A percentile compares a stretch with the other conserved stretches of the same genome.
These are phyloP conservation scores for Aspergillus fructus DNA, from an alignment of 2,329 filamentous ascomycete genomes.

Conservation along the genomic window DNA sequence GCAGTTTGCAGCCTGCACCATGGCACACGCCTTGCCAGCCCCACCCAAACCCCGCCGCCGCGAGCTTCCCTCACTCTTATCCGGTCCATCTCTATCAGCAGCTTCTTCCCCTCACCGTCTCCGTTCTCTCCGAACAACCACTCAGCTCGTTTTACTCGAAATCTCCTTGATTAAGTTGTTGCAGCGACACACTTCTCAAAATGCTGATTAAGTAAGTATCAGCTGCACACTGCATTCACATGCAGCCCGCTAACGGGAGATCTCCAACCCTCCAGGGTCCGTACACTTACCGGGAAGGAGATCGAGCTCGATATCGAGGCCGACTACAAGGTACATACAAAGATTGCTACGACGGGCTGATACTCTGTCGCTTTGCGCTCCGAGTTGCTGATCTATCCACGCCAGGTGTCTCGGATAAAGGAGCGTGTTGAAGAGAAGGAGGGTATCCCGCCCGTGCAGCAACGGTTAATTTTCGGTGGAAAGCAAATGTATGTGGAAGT, in stretches of 20 bases:
- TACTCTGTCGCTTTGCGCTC: not conserved
- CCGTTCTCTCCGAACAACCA: not conserved
- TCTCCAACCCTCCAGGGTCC: conserved; percentile 63
- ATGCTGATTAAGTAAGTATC: conserved; percentile 54
- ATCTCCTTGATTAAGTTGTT: not conserved
- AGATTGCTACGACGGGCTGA: not conserved
- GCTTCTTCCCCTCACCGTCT: conserved; percentile 15
- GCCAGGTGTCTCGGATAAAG: conserved; percentile 89
- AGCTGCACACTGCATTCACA: not conserved
- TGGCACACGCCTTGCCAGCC: conserved; percentile 12
- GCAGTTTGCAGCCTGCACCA: too few species aligned
- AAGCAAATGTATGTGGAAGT: conserved; percentile 80
- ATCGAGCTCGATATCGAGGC: conserved; percentile 97
- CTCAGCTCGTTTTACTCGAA: not conserved
- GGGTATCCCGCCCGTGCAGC: conserved; percentile 94
- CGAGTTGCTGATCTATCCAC: not conserved
- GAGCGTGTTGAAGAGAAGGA: conserved; percentile 99
- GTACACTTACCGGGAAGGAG: conserved; percentile 96
- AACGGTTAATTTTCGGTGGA: conserved; percentile 91
- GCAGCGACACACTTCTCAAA: conserved; percentile 20
- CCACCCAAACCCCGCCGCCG: conserved; percentile 29
- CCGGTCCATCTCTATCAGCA: conserved; percentile 1
- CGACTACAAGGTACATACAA: conserved; percentile 72
- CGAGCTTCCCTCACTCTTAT: conserved; percentile 23
- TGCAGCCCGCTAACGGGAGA: conserved; percentile 13